Conservation (phyloP, 2,329 filamentous ascomycete genomes). For the Fusarium marasasianum region DNA sequence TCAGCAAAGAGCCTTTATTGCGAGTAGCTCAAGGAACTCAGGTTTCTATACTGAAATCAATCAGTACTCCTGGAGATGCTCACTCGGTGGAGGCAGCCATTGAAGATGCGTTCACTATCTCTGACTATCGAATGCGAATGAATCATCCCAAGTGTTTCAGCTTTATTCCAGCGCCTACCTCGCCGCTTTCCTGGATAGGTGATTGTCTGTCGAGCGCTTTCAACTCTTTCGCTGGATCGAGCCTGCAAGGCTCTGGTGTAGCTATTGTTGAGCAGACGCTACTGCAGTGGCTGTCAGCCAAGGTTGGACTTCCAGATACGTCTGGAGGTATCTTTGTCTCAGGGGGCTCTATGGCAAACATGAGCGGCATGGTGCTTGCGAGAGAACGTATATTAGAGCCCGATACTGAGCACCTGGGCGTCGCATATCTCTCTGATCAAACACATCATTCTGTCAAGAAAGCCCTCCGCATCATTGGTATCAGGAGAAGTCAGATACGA, state of each 20-base stretch:
- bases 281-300: conserved; percentile 2
- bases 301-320: conserved; percentile 5
- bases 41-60: not conserved
- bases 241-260: conserved; percentile 1
- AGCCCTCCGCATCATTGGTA: not conserved
- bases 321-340: conserved; percentile 8
- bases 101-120: conserved; percentile 7
- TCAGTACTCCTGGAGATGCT: conserved; percentile 1
- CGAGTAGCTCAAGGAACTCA: not conserved
- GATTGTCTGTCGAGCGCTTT: conserved; percentile 9
- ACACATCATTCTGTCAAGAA: conserved; percentile 14
- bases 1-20: not conserved
- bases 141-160: conserved; percentile 9
- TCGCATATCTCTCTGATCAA: conserved; percentile 11
- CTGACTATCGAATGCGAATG: conserved; percentile 9
- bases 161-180: conserved; percentile 4
- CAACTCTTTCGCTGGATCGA: conserved; percentile 11
- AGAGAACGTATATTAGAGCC: conserved; percentile 1
- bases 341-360: conserved; percentile 17
- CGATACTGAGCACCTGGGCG: not conserved
- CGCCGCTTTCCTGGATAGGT: conserved; percentile 4
- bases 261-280: conserved; percentile 8
- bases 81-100: not conserved
- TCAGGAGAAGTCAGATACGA: not conserved
- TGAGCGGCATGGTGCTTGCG: conserved; percentile 13